Base-by-base conservation (phyloP, 2,329 filamentous ascomycete species). In the Trichoderma citrinoviride region DNA sequence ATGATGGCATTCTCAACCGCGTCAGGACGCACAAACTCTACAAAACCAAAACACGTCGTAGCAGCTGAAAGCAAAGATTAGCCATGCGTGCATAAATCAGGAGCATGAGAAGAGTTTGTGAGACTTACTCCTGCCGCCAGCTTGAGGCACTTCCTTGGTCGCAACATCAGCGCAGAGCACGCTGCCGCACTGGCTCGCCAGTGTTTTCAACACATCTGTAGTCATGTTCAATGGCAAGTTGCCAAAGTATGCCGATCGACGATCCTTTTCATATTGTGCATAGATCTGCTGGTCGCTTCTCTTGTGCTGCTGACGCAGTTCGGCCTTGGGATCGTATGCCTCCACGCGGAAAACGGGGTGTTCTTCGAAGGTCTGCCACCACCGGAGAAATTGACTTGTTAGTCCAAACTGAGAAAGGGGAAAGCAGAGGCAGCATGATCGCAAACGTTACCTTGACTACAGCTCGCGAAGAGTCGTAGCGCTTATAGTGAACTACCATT, bases 401-500 rank as follows among this genome's bases (percentile, higher is more conserved):
- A 33, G 37, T 17, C 23, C 15, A 15, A 17, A 3, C 37, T 21
- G 6, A n/a, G 25, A n/a, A 21, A 19, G 7, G 5, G 15, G 8
- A 19, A n/a, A 17, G 10, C 33, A 21, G 61, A 29, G 17, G 17
- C n/a, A 29, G 3, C 14, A 41, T 54, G 29, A 17, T 52, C 1
- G 2, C 19, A 19, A 14, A 14, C 14, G 10, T 37, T 40, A 4
- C 73, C 82, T 76, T 75, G 83, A 27, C 75, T 70, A 33, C 80
- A 74, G 5, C 80, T 23, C 85, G 79, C 25, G 74, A 76, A 3
- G 80, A 75, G 65, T 87, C 82, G 56, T 84, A 87, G 67, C 77
- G 77, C 46, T 77, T 73, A 66, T 82, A 87, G 27, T 81, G 77
- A 33, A 85, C 79, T 5, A 85, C 68, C 1, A 85, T 76, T 2